Base-by-base conservation (phyloP, 2,329 filamentous ascomycete species). In the Stylonectria norvegica region DNA sequence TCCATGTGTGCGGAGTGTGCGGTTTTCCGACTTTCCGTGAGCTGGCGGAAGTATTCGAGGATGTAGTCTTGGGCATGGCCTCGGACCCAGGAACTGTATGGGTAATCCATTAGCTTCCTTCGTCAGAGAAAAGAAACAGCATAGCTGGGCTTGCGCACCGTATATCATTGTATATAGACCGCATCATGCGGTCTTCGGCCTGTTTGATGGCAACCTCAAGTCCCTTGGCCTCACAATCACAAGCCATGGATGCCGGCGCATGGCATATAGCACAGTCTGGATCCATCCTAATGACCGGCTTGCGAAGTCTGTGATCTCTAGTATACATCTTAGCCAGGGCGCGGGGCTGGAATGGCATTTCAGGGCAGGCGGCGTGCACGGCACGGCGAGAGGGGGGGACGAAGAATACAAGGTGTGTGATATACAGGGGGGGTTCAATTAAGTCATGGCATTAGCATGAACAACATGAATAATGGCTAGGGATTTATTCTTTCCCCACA, bases 211-310 rank as follows among this genome's bases (percentile, higher is more conserved):
- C 80, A 41, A 75, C 64, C 50, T 84, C 79, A 20, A 85, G 70
- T 19, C 79, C 76, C 53, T 79, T 81, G 36, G 78, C 77, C 67
- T 85, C 81, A 58, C 81, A 85, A 50, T 81, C 78, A 61, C 81
- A 85, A 46, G 68, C 70, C 52, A 73, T 59, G 29, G 68, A 69
- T 32, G 80, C 79, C 46, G 81, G 78, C 48, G 73, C 71, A 56
- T 71, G 71, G 62, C 81, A 85, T 58, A 85, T 80, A 38, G 81
- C 81, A 63, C 81, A 85, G 64, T 84, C 78, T 30, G 81, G 81
- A 56, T 85, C 81, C 78, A 84, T 83, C 63, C 72, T 81, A 62
- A 76, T 72, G 60, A 75, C 55, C 46, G 67, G 60, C 63, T 74
- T 76, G 55, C 68, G 66, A 55, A 59, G 53, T 53, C 67, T 64